Conservation (phyloP, 371 early-diverging fungal species). For the Mortierella sp. region DNA sequence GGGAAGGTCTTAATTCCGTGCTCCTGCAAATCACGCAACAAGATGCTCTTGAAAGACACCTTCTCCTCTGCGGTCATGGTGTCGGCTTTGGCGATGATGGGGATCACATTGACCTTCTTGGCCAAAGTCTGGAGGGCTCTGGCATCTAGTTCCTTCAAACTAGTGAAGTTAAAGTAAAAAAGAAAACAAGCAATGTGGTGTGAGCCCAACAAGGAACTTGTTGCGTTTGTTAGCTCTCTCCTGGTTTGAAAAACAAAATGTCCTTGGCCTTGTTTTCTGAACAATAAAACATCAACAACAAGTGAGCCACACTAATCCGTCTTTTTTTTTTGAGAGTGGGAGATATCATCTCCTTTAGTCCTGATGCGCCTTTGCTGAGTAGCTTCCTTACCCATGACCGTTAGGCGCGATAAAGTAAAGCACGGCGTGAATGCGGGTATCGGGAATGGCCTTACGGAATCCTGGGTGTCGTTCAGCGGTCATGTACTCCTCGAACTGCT, state of each 20-base stretch:
- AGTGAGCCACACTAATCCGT: constrained; percentile 18
- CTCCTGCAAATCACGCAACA: constrained; percentile 80
- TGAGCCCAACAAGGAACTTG: constrained; percentile 32
- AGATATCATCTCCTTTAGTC: neutral
- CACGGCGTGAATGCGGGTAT: constrained; percentile 96
- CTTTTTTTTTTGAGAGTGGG: neutral
- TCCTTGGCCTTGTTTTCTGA: neutral
- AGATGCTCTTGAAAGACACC: constrained; percentile 75
- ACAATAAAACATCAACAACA: constrained; percentile 7
- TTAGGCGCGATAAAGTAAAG: constrained; percentile 96
- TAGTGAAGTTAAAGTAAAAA: constrained; percentile 55
- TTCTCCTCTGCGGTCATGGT: constrained; percentile 78
- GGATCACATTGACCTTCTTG: constrained; percentile 90
- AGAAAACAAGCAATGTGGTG: constrained; percentile 6
- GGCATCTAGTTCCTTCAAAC: constrained; percentile 93
- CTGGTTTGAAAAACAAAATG: neutral
- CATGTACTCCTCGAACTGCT: constrained; percentile 91
- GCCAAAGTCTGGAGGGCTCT: constrained; percentile 88
- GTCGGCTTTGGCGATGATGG: constrained; percentile 85
- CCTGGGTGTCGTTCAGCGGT: constrained; percentile 93
- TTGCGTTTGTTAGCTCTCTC: constrained; percentile 31
- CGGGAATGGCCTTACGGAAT: constrained; percentile 76
- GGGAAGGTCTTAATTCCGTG: constrained; percentile 84
- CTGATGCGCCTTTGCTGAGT: neutral
- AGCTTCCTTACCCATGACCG: constrained; percentile 81